Evolutionary conservation across 1,284 basidiomycete genomes (phyloP), one percentile per base, ranked within the genome.

Genomic region (Cronartium quercuum): DNA sequence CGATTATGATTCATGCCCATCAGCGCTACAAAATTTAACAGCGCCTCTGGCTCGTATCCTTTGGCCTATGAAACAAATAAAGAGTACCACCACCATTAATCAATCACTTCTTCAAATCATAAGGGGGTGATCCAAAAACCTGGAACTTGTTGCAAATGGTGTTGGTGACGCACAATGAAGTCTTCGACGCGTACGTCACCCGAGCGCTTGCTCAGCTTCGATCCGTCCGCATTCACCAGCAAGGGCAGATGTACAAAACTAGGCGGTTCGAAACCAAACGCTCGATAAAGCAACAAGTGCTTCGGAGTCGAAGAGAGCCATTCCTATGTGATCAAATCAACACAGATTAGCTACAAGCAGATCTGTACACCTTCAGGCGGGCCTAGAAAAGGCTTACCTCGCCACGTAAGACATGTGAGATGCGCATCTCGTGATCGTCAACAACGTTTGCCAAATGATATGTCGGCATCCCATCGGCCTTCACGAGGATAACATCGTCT

Each of bases 371-470:
- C 10, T 24, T n/a, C 40, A 18, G 44, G 12, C 9, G 67, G 65
- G 24, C 18, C 12, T 24, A 35, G 51, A 5, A 15, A 44, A 13
- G 34, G 44, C 85, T 66, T 76, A 90, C 92, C 85, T 98, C 95
- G 57, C 96, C 96, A 24, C 96, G 87, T 0, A 98, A 83, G 2
- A 98, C 94, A 82, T 98, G 95, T 0, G 92, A 92, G 60, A 99
- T 93, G 0, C 88, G 88, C 96, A 99, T 99, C 78, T 90, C 88
- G 79, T 93, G 88, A 82, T 98, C 96, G 78, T 99, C 96, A 0
- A 96, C 91, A 0, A 98, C 91, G 40, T 89, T 94, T 0, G 96
- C 95, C 1, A 99, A 87, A 78, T 98, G 96, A 81, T 98, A 98
- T 0, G 96, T 98, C 0, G 96, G 96, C 82, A 91, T 95, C 0